Base-by-base conservation (phyloP, 2,329 filamentous ascomycete species). In the Phyllosticta citribraziliensis region DNA sequence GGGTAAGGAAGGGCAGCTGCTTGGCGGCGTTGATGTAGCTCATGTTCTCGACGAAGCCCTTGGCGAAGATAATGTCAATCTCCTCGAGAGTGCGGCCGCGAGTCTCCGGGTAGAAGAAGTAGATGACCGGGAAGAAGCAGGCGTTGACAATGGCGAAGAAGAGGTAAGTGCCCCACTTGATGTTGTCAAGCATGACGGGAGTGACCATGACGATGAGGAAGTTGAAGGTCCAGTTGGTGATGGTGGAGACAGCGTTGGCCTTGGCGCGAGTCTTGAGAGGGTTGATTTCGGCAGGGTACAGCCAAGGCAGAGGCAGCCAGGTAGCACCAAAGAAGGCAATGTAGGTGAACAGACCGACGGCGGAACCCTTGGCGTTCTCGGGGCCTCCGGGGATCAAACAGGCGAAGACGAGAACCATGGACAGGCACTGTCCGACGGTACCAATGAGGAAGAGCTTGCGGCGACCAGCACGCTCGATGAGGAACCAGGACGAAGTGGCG, bases 311-410 rank as follows among this genome's bases (percentile, higher is more conserved):
- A 17, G 84, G 84, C 6, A 87, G 70, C 80, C 83, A 86, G 0
- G 83, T 84, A 0, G 84, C 84, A 35, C 85, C 86, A 64, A 88
- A 88, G 60, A 84, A 85, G 4, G 84, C 83, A 67, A 88, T 88
- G 72, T 87, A 88, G 2, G 84, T 80, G 73, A 88, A 88, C 12
- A 88, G 64, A 61, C 85, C 85, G 2, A 87, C 84, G 10, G 80
- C 78, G 1, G 79, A 78, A 30, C 78, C 77, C 63, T 79, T 78
- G 24, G 78, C 75, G 54, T 76, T 70, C 9, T 60, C 66, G 2
- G 67, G 30, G 1, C 67, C 70, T 35, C 65, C 70, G 1, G 74
- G 74, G 22, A 77, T 75, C 20, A 78, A 65, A 63, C 72, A 73
- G n/a, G 67, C 75, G 55, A 78, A 75, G 47, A 70, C 69, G 10